Evolutionary conservation across 441 rosid genomes (phyloP).

Genomic region (Populus hybrid): DNA sequence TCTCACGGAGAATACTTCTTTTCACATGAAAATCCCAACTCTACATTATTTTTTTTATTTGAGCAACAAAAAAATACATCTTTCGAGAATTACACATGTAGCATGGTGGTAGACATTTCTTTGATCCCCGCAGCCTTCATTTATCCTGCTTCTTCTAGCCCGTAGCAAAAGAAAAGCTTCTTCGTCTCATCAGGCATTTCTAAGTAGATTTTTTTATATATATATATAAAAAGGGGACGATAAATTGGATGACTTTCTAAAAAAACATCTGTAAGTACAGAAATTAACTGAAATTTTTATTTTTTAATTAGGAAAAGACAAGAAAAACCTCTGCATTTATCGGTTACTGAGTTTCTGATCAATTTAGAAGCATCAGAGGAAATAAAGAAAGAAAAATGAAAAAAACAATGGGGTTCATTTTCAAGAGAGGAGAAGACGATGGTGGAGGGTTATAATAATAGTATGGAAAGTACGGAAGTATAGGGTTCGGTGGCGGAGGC

Average conservation of each 20-base stretch:
- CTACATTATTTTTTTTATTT: background rate
- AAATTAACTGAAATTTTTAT: background rate
- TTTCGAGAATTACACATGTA: background rate
- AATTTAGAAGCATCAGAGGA: background rate
- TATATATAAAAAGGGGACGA: background rate
- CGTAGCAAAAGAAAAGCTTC: background rate
- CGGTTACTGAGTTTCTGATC: constrained; percentile 7
- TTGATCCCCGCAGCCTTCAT: background rate
- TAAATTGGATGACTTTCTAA: background rate
- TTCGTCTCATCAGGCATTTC: background rate
- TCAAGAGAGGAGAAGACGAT: constrained; percentile 11
- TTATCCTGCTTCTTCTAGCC: background rate
- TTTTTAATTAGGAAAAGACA: background rate
- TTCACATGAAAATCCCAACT: background rate
- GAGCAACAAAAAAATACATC: background rate
- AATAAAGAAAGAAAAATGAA: background rate
- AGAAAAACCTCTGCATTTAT: constrained; percentile 2
- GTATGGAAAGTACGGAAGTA: constrained; percentile 34
- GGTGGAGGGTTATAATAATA: constrained; percentile 32
- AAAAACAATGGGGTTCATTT: background rate
- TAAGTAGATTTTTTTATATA: background rate
- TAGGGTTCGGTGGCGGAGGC: constrained; percentile 31
- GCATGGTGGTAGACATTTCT: background rate
- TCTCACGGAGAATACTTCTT: too few species aligned
- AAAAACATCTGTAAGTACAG: too few species aligned